Evolutionary conservation across 78 protist species (phyloP).

Genomic region (slime mould (Dictyostelium discoideum)): dicty_2.7 NC_007089.4:4969501-4970000

Average conservation of each 20-base stretch:
- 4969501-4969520: constrained; percentile 13
- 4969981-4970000: constrained; percentile 42
- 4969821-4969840: constrained; percentile 13
- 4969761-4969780: neutral
- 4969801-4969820: neutral
- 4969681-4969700: neutral
- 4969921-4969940: constrained; percentile 18
- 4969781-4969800: neutral
- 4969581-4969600: neutral
- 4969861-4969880: neutral
- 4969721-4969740: constrained; percentile 39
- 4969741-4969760: neutral
- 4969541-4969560: neutral
- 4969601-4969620: neutral
- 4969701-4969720: neutral
- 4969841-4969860: neutral
- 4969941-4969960: constrained; percentile 53
- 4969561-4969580: neutral
- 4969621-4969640: neutral
- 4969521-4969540: neutral
- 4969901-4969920: no score
- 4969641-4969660: neutral
- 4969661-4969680: neutral
- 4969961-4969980: constrained; percentile 21
- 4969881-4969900: neutral